Evolutionary conservation across 73 alveolate genomes (phyloP).

Genomic region (Halteria grandinella): DNA sequence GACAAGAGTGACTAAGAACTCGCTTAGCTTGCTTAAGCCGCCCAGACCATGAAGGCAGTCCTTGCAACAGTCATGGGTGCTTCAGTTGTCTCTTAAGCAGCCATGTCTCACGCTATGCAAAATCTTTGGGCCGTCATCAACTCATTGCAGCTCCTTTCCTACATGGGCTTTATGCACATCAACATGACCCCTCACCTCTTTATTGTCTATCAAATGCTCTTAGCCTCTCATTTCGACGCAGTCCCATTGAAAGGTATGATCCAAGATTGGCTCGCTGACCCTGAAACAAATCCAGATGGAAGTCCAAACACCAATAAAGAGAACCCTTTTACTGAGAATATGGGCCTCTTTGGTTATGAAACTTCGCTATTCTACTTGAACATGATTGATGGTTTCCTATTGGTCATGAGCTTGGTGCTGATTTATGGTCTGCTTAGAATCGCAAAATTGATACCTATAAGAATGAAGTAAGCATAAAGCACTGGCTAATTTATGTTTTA

Average conservation of each 20-base stretch:
- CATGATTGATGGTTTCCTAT: slow-evolving; percentile 14
- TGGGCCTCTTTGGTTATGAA: slow-evolving; percentile 27
- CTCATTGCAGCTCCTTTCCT: slow-evolving; percentile 4
- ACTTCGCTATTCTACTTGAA: neutral
- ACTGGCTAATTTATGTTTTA: too few species aligned
- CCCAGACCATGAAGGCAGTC: neutral
- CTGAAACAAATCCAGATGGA: neutral
- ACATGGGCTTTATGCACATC: slow-evolving; percentile 10
- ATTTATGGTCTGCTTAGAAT: too few species aligned
- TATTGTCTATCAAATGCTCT: slow-evolving; percentile 8
- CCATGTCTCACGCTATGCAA: slow-evolving; percentile 7
- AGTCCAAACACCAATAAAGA: too few species aligned
- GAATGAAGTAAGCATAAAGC: too few species aligned
- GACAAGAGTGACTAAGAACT: neutral
- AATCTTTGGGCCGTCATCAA: slow-evolving; percentile 24
- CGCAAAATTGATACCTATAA: too few species aligned
- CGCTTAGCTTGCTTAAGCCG: neutral
- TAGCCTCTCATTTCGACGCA: slow-evolving; percentile 37
- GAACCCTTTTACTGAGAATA: slow-evolving; percentile 20
- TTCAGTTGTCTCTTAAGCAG: slow-evolving; percentile 6
- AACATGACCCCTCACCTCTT: slow-evolving; percentile 17
- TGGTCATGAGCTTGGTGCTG: slow-evolving; percentile 13
- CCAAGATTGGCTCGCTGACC: neutral
- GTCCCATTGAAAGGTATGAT: slow-evolving; percentile 31
- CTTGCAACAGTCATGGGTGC: slow-evolving; percentile 8